phyloP scores from a whole-genome alignment of 148 eudicot genomes.

The Dysphania ambrosioides region DNA sequence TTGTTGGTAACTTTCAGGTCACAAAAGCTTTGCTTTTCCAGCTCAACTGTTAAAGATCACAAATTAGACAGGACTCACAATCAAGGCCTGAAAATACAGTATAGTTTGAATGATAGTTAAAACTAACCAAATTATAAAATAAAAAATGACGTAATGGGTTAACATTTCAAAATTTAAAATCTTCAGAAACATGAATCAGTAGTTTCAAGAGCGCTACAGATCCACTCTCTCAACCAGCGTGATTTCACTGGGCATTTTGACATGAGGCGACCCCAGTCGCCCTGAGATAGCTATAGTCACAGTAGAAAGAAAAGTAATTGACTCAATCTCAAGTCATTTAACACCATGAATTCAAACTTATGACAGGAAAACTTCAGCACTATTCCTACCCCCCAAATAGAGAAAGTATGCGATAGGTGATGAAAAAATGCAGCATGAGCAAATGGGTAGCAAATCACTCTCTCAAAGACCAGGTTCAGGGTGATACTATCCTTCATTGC shows the following conservation, averaged over 20 bases:
- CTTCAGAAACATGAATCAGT: neutral
- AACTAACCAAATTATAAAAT: neutral
- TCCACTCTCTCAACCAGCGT: neutral
- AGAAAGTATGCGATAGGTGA: neutral
- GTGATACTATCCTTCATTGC: neutral
- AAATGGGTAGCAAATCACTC: neutral
- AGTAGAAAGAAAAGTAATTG: neutral
- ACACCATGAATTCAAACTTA: neutral
- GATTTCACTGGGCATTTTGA: neutral
- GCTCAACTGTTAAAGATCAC: conserved; percentile 56
- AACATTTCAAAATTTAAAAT: neutral
- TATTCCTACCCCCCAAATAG: neutral
- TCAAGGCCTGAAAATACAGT: neutral
- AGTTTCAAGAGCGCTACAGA: neutral
- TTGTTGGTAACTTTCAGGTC: conserved; percentile 80
- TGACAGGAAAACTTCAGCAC: neutral
- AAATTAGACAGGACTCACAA: neutral
- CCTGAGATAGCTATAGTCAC: neutral
- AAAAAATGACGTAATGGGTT: neutral
- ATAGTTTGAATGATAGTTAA: neutral
- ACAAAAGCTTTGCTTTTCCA: conserved; percentile 76
- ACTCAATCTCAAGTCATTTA: neutral
- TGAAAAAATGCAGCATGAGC: neutral
- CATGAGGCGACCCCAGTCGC: neutral
- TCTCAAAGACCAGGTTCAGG: neutral